Conservation (phyloP, 129 eudicot species). For the Centella asiatica region DNA sequence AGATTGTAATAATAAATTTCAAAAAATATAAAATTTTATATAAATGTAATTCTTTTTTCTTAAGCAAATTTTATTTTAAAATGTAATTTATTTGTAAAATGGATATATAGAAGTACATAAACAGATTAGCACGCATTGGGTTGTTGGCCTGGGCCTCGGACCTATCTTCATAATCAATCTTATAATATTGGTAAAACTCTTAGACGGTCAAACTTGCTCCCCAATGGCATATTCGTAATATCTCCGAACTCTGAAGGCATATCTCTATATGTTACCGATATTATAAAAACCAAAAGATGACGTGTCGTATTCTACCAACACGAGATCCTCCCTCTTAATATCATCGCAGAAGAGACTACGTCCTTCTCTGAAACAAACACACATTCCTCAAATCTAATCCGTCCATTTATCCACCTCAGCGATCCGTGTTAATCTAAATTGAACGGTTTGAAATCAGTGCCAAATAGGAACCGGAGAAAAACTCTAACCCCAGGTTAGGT, state of each 20-base stretch:
- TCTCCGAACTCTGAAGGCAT: not conserved
- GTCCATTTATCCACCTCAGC: conserved; percentile 57
- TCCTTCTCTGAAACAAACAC: conserved; percentile 62
- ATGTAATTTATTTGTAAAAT: too few relatives aligned
- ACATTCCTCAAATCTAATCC: conserved; percentile 37
- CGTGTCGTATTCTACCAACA: conserved; percentile 22
- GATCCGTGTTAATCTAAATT: conserved; percentile 44
- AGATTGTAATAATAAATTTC: too few relatives aligned
- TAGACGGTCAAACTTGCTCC: conserved; percentile 5
- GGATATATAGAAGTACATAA: too few relatives aligned
- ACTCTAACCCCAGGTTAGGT: conserved; percentile 38
- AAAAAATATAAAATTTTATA: too few relatives aligned
- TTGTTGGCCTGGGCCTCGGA: too few relatives aligned
- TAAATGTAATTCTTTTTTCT: too few relatives aligned
- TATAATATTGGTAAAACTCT: not conserved
- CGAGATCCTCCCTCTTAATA: conserved; percentile 11
- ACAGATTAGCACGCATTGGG: too few relatives aligned
- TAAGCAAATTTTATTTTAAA: too few relatives aligned
- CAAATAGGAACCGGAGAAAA: conserved; percentile 24
- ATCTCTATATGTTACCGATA: not conserved
- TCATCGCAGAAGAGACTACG: conserved; percentile 4
- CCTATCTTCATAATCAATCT: too few relatives aligned
- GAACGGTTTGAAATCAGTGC: conserved; percentile 23
- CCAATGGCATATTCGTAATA: not conserved
- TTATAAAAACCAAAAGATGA: conserved; percentile 13